Conservation (phyloP, 2,329 filamentous ascomycete species). For the Sclerotinia borealis region DNA sequence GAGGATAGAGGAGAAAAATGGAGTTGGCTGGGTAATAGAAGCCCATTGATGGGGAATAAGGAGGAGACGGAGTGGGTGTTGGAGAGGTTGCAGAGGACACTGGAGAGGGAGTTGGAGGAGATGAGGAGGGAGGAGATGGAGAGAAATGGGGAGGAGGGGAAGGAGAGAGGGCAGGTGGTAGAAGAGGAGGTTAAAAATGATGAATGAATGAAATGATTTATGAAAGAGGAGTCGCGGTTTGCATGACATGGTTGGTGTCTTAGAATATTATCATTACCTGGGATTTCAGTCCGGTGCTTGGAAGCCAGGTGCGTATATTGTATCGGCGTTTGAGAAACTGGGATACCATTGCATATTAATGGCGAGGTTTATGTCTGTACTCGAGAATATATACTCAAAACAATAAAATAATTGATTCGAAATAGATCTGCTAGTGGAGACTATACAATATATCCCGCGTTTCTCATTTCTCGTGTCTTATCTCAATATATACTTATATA, state of each 20-base stretch:
- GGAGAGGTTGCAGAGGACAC: constrained; percentile 52
- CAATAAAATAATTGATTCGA: too few species aligned
- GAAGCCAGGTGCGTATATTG: not conserved
- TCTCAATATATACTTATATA: too few species aligned
- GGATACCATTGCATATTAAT: too few species aligned
- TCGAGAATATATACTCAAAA: too few species aligned
- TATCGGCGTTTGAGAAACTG: not conserved
- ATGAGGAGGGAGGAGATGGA: constrained; percentile 23
- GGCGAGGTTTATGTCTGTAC: too few species aligned
- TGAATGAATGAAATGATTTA: not conserved
- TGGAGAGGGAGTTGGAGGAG: constrained; percentile 38
- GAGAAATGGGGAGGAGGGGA: not conserved
- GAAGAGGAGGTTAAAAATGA: not conserved
- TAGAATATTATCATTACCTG: not conserved
- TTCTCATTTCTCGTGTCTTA: too few species aligned
- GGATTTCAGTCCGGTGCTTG: not conserved
- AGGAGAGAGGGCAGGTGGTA: too few species aligned
- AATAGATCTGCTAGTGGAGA: too few species aligned
- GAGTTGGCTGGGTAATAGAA: constrained; percentile 68
- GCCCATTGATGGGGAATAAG: constrained; percentile 62
- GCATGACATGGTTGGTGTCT: not conserved
- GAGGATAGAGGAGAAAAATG: constrained; percentile 40
- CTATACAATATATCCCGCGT: too few species aligned
- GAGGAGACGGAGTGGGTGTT: constrained; percentile 70
- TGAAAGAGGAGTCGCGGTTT: not conserved